Evolutionary conservation across 2,329 filamentous ascomycete genomes (phyloP), one percentile per base, ranked within the genome.

Genomic region (Orbilia quercus): DNA sequence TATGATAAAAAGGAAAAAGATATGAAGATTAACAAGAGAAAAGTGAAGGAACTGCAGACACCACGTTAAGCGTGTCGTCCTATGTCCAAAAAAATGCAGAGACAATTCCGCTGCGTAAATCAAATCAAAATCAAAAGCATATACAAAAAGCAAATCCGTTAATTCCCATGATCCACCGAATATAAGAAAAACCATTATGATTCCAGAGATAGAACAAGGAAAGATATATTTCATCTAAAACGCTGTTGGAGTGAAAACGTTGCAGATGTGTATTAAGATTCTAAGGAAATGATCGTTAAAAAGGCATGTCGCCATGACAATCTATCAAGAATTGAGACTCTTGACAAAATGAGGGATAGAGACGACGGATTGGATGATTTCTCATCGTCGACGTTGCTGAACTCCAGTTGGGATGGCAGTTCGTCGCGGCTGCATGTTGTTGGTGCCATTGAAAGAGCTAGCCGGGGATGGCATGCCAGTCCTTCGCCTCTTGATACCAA

Each of bases 161-260:
- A 66, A 66, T 62, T 63, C 69, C 60, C 59, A 55, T 64, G 22
- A 59, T 66, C 69, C 60, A 66, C 69, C 60, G 36, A 62, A 57
- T 54, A 60, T 51, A 72, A 58, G 53, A 60, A 48, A 50, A 62
- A 63, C 51, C 51, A 66, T 50, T 58, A 60, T 25, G 42, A 45
- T 50, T 38, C 45, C 53, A 50, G 50, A 51, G 23, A 64, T n/a
- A n/a, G n/a, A n/a, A n/a, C n/a, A 48, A 31, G 45, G 51, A 62
- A 65, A 66, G 51, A 73, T 64, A 51, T 64, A 64, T 64, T 42
- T 44, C 60, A 73, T 73, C 69, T 73, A 73, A 57, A 73, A 73
- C 60, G 60, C 38, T 73, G 60, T 45, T 53, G 42, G n/a, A 36
- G 51, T 59, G 6, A 51, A 51, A 51, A 65, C 59, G 45, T 72